Conservation (phyloP, 192 early-diverging fungal genomes). For the Linnemannia hyalina region DNA sequence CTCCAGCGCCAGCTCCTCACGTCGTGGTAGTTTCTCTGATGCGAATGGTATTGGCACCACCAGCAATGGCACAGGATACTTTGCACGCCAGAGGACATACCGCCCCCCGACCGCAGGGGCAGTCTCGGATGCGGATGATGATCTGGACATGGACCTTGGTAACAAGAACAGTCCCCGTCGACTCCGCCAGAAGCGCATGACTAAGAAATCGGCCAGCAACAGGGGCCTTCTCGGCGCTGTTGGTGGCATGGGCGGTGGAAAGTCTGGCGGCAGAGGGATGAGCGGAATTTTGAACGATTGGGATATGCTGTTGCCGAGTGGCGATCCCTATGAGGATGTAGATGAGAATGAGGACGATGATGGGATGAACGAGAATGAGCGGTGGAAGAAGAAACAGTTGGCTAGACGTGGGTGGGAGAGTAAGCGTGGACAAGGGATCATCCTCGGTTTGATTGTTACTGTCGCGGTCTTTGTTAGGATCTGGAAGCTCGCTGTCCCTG, state of each 20-base stretch:
- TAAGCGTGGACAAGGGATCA: slow-evolving; percentile 1
- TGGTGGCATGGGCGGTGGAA: background rate
- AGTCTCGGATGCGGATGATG: slow-evolving; percentile 8
- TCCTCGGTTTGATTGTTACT: background rate
- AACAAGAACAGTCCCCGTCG: slow-evolving; percentile 22
- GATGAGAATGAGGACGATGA: slow-evolving; percentile 13
- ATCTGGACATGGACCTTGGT: slow-evolving; percentile 7
- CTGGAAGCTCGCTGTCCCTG: slow-evolving; percentile 57
- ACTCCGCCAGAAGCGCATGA: slow-evolving; percentile 2
- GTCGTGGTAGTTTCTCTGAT: slow-evolving; percentile 34
- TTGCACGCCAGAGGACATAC: slow-evolving; percentile 12
- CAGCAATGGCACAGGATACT: slow-evolving; percentile 6
- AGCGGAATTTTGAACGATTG: slow-evolving; percentile 15
- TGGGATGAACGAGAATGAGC: slow-evolving; percentile 23
- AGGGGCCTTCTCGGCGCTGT: background rate
- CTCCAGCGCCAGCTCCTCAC: slow-evolving; percentile 33
- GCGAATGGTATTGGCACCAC: background rate
- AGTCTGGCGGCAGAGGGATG: background rate
- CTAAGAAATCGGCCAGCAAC: background rate
- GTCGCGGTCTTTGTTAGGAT: slow-evolving; percentile 51
- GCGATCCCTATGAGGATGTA: slow-evolving; percentile 16
- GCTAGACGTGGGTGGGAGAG: slow-evolving; percentile 16
- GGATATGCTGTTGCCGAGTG: slow-evolving; percentile 22
- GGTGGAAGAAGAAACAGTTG: slow-evolving; percentile 21
- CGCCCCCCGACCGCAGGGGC: background rate